These are phyloP conservation scores for Fusarium zealandicum DNA, from an alignment of 2,329 filamentous ascomycete genomes.

Conservation along the genomic window DNA sequence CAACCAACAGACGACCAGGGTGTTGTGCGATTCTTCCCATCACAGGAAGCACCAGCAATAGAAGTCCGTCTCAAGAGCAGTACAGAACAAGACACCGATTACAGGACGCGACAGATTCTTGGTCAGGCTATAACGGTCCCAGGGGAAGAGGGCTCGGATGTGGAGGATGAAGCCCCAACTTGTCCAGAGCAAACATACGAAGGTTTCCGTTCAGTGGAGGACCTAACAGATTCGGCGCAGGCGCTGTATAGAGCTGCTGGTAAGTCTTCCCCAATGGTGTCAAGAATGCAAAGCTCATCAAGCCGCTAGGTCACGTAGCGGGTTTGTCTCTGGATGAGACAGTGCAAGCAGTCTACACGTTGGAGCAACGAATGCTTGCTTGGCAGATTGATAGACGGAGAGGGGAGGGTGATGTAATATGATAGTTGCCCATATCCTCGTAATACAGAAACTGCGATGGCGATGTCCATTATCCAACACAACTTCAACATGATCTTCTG, in stretches of 20 bases:
- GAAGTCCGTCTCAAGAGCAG: slow-evolving; percentile 28
- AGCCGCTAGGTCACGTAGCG: slow-evolving; percentile 40
- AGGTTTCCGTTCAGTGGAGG: slow-evolving; percentile 43
- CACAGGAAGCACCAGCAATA: slow-evolving; percentile 32
- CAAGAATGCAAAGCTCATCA: slow-evolving; percentile 19
- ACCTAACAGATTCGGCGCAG: slow-evolving; percentile 44
- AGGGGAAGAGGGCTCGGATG: slow-evolving; percentile 14
- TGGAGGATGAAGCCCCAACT: not conserved
- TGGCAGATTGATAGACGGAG: slow-evolving; percentile 43
- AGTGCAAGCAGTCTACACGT: slow-evolving; percentile 49
- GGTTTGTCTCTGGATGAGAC: slow-evolving; percentile 47
- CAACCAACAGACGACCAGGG: slow-evolving; percentile 38
- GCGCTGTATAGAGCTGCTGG: slow-evolving; percentile 46
- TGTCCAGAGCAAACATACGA: slow-evolving; percentile 37
- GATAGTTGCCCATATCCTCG: not conserved
- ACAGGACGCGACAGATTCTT: slow-evolving; percentile 33
- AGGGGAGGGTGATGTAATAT: not conserved
- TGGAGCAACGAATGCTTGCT: slow-evolving; percentile 46
- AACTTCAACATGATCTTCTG: not conserved
- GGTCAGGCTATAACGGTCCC: slow-evolving; percentile 21
- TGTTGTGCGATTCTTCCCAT: slow-evolving; percentile 48
- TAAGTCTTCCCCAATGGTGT: slow-evolving; percentile 26
- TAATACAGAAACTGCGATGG: too few species aligned
- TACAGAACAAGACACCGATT: slow-evolving; percentile 40
- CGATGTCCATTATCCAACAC: too few species aligned